Evolutionary conservation across 1,139 yeast genomes (phyloP).

Genomic region (Geotrichum europaeum): DNA sequence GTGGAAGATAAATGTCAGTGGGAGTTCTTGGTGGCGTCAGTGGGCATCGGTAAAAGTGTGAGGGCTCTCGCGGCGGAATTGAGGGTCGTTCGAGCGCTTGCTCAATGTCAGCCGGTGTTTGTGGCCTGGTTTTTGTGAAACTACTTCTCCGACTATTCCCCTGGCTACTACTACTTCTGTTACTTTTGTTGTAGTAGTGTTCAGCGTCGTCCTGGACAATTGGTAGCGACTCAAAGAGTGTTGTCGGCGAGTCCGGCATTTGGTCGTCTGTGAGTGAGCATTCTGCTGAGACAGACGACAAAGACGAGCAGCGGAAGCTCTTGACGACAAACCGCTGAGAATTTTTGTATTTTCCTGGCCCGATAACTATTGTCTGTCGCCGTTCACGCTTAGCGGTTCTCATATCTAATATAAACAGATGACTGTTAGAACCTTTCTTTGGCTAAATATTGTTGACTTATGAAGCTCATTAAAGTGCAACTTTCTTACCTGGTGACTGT

Average conservation of each 20-base stretch:
- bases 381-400: not conserved
- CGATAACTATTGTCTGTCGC: conserved; percentile 3
- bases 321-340: not conserved
- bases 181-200: not conserved
- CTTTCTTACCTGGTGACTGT: not conserved
- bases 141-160: not conserved
- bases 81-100: not conserved
- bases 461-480: conserved; percentile 21
- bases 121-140: not conserved
- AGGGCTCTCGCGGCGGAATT: conserved; percentile 17
- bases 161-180: not conserved
- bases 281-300: not conserved
- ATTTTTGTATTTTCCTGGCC: not conserved
- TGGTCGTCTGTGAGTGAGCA: not conserved
- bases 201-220: not conserved
- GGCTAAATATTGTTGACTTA: conserved; percentile 13
- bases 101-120: not conserved
- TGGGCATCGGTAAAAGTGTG: conserved; percentile 34
- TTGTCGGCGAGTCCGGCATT: not conserved
- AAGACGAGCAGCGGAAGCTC: not conserved
- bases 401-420: not conserved
- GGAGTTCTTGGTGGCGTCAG: not conserved
- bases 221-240: not conserved
- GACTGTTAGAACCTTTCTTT: not conserved
- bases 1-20: not conserved